Conservation (phyloP, 169 alveolate genomes). For the Plasmodium gaboni region DNA sequence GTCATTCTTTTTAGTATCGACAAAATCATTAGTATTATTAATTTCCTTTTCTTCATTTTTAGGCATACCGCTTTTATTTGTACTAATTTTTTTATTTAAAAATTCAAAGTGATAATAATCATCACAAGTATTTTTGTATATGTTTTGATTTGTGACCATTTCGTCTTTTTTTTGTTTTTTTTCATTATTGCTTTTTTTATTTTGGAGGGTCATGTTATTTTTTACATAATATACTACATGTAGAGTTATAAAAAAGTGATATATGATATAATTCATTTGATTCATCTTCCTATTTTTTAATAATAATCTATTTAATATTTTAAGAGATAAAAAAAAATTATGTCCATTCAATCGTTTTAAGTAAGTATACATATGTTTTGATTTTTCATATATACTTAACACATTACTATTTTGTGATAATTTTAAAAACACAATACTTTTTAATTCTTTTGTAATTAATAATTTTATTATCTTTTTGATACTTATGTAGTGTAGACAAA, state of each 20-base stretch:
- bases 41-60: neutral
- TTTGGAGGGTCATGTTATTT: neutral
- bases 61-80: neutral
- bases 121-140: too few relatives aligned
- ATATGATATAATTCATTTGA: conserved; percentile 6
- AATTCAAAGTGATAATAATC: neutral
- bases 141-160: too few relatives aligned
- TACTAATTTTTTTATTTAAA: neutral
- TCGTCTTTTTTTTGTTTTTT: neutral
- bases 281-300: neutral
- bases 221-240: conserved; percentile 19
- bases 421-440: conserved; percentile 25
- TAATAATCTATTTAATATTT: conserved; percentile 3
- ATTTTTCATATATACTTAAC: conserved; percentile 4
- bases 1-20: neutral
- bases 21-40: neutral
- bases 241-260: conserved; percentile 29
- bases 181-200: neutral
- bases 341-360: neutral
- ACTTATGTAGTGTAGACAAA: conserved; percentile 22
- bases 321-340: conserved; percentile 24
- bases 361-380: conserved; percentile 20
- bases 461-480: conserved; percentile 7
- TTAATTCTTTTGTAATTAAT: conserved; percentile 31
- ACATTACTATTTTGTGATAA: conserved; percentile 8